Evolutionary conservation across 2,329 filamentous ascomycete genomes (phyloP).

Genomic region (Claviceps sp.): DNA sequence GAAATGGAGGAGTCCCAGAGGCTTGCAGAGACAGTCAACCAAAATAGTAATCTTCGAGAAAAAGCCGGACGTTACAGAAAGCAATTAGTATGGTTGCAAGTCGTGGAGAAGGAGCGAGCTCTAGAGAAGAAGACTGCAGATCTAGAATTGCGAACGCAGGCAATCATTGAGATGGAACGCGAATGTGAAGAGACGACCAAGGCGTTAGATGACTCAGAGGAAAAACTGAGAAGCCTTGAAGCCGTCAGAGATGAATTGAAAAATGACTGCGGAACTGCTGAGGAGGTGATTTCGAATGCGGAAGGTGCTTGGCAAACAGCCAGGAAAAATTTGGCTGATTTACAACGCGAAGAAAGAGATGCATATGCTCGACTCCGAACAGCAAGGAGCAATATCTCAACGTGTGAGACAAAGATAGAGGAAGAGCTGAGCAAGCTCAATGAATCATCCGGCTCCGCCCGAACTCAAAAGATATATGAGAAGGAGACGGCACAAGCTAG

Average conservation of each 20-base stretch:
- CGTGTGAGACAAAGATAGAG: slow-evolving; percentile 33
- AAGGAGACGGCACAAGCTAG: slow-evolving; percentile 17
- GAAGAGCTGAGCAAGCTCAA: slow-evolving; percentile 49
- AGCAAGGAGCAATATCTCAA: slow-evolving; percentile 33
- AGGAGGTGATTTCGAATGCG: slow-evolving; percentile 28
- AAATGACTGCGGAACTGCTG: slow-evolving; percentile 32
- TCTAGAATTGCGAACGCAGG: slow-evolving; percentile 12
- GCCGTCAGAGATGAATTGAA: slow-evolving; percentile 27
- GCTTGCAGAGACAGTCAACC: slow-evolving; percentile 51
- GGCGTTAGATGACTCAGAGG: slow-evolving; percentile 32
- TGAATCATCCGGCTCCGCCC: slow-evolving; percentile 55
- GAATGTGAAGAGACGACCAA: slow-evolving; percentile 31
- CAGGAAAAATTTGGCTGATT: slow-evolving; percentile 37
- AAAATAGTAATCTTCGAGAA: slow-evolving; percentile 50
- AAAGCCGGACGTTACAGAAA: slow-evolving; percentile 45
- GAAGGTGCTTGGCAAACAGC: slow-evolving; percentile 40
- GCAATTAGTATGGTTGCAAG: slow-evolving; percentile 79
- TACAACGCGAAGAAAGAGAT: slow-evolving; percentile 51
- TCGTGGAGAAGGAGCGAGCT: slow-evolving; percentile 57
- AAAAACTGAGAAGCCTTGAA: slow-evolving; percentile 26
- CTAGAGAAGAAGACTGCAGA: slow-evolving; percentile 24
- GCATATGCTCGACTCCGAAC: slow-evolving; percentile 45
- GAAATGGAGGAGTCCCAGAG: slow-evolving; percentile 45
- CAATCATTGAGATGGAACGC: slow-evolving; percentile 16
- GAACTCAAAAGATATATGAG: slow-evolving; percentile 49